Percentiles rank a stretch among this genome's conserved stretches.
These are phyloP conservation scores for Saturnispora gosingensis DNA, from an alignment of 805 yeast genomes.

Conservation along the genomic window DNA sequence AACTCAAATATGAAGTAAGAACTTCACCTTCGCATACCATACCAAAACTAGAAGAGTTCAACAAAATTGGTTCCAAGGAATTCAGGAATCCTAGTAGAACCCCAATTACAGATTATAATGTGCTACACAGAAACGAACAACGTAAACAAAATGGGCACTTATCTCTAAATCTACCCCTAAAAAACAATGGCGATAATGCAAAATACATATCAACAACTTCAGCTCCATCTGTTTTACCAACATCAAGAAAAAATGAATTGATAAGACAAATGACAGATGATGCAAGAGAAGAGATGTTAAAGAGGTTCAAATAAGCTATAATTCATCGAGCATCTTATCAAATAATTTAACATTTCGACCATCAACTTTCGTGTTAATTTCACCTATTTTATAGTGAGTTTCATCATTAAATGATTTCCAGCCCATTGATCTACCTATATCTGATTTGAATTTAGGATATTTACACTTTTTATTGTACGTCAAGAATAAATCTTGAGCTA, in stretches of 20 bases:
- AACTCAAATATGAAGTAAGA: not conserved
- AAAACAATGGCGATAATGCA: not conserved
- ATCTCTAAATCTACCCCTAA: constrained; percentile 4
- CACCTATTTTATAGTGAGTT: constrained; percentile 3
- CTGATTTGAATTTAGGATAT: constrained; percentile 7
- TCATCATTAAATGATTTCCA: constrained; percentile 3
- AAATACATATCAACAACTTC: not conserved
- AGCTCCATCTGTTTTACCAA: not conserved
- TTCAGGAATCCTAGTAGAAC: not conserved
- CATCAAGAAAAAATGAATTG: constrained; percentile 1
- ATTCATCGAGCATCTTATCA: constrained; percentile 10
- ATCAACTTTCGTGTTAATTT: constrained; percentile 13
- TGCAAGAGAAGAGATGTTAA: constrained; percentile 12
- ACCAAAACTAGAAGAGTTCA: not conserved
- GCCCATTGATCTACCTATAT: constrained; percentile 2
- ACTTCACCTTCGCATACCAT: not conserved
- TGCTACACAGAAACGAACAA: constrained; percentile 6
- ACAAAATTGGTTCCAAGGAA: constrained; percentile 3
- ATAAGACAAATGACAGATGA: constrained; percentile 11
- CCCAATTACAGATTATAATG: not conserved
- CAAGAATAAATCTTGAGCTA: constrained; percentile 12
- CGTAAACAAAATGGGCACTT: constrained; percentile 1
- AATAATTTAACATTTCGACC: constrained; percentile 14
- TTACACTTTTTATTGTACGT: constrained; percentile 5
- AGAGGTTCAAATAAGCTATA: constrained; percentile 5